Percentiles rank a stretch among this genome's conserved stretches.
These are phyloP conservation scores for Candida methanosorbosa DNA, from an alignment of 805 yeast species.

Conservation along the genomic window DNA sequence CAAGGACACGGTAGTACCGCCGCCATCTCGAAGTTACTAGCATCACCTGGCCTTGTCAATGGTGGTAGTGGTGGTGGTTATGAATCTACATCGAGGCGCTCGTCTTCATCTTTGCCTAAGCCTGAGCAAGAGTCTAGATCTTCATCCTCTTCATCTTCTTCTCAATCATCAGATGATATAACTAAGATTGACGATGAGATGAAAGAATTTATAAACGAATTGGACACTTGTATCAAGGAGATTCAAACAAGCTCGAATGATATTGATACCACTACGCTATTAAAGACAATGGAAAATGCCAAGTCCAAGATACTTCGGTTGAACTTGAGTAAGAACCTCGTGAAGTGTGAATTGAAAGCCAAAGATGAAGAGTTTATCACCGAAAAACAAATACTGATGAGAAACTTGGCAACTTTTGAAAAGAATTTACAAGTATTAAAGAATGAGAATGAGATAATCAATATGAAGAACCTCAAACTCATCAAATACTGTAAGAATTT, in stretches of 20 bases:
- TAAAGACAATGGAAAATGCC: constrained; percentile 1
- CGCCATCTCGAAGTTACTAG: no score
- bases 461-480: constrained; percentile 21
- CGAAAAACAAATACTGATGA: constrained; percentile 21
- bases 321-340: constrained; percentile 23
- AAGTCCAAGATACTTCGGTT: constrained; percentile 18
- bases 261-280: no score
- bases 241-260: no score
- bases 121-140: no score
- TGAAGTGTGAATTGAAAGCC: constrained; percentile 18
- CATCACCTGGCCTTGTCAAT: no score
- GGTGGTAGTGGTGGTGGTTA: no score
- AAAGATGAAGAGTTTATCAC: constrained; percentile 20
- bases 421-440: constrained; percentile 15
- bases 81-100: no score
- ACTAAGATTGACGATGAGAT: constrained; percentile 1
- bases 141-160: no score
- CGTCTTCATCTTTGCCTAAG: no score
- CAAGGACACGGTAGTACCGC: no score
- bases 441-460: constrained; percentile 22
- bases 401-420: constrained; percentile 19
- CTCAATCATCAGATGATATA: neutral
- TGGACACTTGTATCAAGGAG: no score
- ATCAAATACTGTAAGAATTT: constrained; percentile 21
- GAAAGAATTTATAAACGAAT: neutral